Evolutionary conservation across 2,329 filamentous ascomycete genomes (phyloP), one percentile per base, ranked within the genome.

Genomic region (Exophiala mesophila): DNA sequence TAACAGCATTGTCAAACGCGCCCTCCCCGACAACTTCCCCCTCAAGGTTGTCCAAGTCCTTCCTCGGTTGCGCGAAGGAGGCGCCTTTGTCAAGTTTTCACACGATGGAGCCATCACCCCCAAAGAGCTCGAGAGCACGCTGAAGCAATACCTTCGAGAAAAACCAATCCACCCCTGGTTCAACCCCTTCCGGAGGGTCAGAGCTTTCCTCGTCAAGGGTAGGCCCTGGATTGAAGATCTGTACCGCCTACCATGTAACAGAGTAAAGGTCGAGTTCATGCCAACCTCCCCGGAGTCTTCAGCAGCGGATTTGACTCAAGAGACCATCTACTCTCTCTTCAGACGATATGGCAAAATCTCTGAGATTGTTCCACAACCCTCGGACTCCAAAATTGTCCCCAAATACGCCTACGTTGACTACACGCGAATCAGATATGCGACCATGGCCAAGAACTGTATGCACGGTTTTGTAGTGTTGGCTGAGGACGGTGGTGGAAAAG

Each of bases 191-290:
- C 74, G 78, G 16, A 68, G 75, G 10, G 82, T 94, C 43, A 76
- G 78, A 36, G 80, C 81, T 3, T 80, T 80, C 17, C 68, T 88
- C 5, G 92, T 98, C 2, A 73, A 79, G 41, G 92, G 92, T 7
- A 79, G 82, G 16, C 92, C 92, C 0, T 98, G 92, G 92, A 76
- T 97, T 2, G 92, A 97, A 59, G 92, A 98, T 60, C 69, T 98
- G 19, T 85, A 88, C 54, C 78, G 88, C 5, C 81, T 88, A 37
- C 92, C 92, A 0, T 87, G 82, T 44, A 73, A 72, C 29, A 75
- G 85, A 19, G 58, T 98, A 26, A 84, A 80, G 54, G 80, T 96
- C 16, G 90, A 97, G 59, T 97, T 96, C 52, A 74, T 90, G 5
- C 79, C 88, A 3, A 76, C 78, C 1, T 74, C 76, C 18, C 76